Percentiles rank a stretch among this genome's conserved stretches.
Evolutionary conservation across 1,284 basidiomycete species (phyloP).

Genomic region (Leccinum angustisporum): DNA sequence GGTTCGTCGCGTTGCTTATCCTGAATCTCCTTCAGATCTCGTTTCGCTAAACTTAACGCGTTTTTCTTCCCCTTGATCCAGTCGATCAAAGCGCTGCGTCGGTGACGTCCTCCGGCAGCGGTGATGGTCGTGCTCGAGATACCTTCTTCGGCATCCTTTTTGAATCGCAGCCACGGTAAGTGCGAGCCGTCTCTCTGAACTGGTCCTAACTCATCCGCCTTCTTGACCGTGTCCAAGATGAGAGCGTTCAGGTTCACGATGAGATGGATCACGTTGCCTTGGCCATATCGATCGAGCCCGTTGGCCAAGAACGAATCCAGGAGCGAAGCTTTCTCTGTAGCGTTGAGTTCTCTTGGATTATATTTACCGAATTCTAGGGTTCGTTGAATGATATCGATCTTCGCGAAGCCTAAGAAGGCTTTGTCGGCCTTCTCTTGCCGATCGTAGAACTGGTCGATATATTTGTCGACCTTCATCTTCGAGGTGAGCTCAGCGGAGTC

Average conservation of each 20-base stretch:
- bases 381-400: neutral
- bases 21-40: neutral
- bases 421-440: neutral
- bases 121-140: too few species aligned
- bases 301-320: neutral
- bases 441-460: neutral
- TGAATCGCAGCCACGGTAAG: neutral
- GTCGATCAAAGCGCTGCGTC: neutral
- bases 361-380: neutral
- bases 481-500: neutral
- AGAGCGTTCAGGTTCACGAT: neutral
- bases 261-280: accelerated
- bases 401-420: neutral
- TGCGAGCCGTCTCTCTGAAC: neutral
- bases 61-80: neutral
- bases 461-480: neutral
- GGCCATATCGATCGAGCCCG: neutral
- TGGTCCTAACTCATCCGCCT: neutral
- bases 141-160: too few species aligned
- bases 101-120: neutral
- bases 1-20: too few species aligned
- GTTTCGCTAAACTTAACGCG: accelerated
- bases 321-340: accelerated
- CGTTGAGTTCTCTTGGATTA: neutral
- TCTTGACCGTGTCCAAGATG: neutral